Percentiles rank a stretch among this genome's conserved stretches.
These are phyloP conservation scores for Lachnellula hyalina DNA, from an alignment of 2,329 filamentous ascomycete species.

Conservation along the genomic window DNA sequence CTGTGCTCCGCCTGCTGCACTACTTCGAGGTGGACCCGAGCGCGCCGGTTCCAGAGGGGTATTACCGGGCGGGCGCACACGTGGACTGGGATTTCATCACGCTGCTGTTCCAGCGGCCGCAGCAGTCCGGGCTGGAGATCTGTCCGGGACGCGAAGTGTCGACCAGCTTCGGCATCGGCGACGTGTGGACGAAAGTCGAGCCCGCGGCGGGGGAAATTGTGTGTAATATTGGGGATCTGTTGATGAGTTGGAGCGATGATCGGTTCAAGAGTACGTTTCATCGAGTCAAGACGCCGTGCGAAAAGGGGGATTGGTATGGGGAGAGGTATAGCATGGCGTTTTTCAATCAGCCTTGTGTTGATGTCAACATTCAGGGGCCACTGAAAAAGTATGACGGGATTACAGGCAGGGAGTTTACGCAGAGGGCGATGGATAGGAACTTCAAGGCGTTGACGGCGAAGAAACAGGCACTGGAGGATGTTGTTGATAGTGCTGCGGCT, in stretches of 20 bases:
- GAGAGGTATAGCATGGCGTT: slow-evolving; percentile 60
- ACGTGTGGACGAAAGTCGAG: slow-evolving; percentile 59
- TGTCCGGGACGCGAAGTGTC: slow-evolving; percentile 58
- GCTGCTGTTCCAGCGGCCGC: slow-evolving; percentile 55
- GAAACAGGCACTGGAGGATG: slow-evolving; percentile 29
- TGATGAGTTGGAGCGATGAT: slow-evolving; percentile 62
- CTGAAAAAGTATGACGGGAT: slow-evolving; percentile 56
- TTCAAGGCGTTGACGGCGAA: slow-evolving; percentile 48
- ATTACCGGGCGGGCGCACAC: slow-evolving; percentile 57
- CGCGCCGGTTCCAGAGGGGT: slow-evolving; percentile 37
- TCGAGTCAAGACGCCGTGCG: slow-evolving; percentile 55
- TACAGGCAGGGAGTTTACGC: slow-evolving; percentile 56
- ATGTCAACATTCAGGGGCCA: slow-evolving; percentile 55
- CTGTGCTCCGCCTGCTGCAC: slow-evolving; percentile 50
- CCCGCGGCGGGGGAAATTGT: slow-evolving; percentile 49
- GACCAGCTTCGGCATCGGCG: slow-evolving; percentile 53
- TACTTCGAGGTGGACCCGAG: slow-evolving; percentile 44
- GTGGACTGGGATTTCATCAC: slow-evolving; percentile 60
- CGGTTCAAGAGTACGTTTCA: slow-evolving; percentile 63
- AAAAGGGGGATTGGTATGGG: slow-evolving; percentile 51
- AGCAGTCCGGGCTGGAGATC: slow-evolving; percentile 58
- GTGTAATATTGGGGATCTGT: slow-evolving; percentile 58
- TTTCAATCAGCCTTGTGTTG: slow-evolving; percentile 58
- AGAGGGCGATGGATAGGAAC: slow-evolving; percentile 51
- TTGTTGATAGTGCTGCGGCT: not conserved